Conservation (phyloP, 257 asterid species). For the Apocynum venetum region DNA sequence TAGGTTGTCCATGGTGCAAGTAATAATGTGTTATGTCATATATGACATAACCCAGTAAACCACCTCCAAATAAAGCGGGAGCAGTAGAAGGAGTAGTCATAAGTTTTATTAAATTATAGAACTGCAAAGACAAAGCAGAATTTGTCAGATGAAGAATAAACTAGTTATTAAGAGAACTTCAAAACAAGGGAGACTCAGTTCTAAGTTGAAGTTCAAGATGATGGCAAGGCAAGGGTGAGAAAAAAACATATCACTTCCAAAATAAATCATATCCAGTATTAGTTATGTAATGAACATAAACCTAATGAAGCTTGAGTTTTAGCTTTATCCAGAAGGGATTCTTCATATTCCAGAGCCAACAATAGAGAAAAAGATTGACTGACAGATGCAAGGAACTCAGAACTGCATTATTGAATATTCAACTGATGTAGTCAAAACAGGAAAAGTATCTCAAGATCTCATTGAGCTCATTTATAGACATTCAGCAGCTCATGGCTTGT, state of each 20-base stretch:
- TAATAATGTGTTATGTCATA: conserved; percentile 92
- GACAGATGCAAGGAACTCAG: neutral
- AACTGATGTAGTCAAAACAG: neutral
- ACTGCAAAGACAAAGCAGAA: conserved; percentile 38
- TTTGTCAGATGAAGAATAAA: neutral
- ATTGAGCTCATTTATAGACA: neutral
- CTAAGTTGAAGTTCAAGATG: neutral
- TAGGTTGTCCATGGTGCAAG: conserved; percentile 87
- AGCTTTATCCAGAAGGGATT: neutral
- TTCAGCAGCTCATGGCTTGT: too few relatives aligned
- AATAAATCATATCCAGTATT: neutral
- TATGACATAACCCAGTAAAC: conserved; percentile 78
- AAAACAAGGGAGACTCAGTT: neutral
- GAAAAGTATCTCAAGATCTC: neutral
- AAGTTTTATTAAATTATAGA: conserved; percentile 55
- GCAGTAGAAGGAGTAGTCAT: conserved; percentile 54
- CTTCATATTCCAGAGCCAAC: neutral
- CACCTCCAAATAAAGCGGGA: conserved; percentile 83
- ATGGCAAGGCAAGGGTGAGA: neutral
- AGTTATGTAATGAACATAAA: neutral
- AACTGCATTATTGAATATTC: neutral
- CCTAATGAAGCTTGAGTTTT: neutral
- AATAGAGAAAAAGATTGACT: neutral
- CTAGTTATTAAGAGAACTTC: too few relatives aligned
- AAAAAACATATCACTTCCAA: neutral